phyloP scores from a whole-genome alignment of 164 flowering plant species.

The Amborella trichopoda region DNA sequence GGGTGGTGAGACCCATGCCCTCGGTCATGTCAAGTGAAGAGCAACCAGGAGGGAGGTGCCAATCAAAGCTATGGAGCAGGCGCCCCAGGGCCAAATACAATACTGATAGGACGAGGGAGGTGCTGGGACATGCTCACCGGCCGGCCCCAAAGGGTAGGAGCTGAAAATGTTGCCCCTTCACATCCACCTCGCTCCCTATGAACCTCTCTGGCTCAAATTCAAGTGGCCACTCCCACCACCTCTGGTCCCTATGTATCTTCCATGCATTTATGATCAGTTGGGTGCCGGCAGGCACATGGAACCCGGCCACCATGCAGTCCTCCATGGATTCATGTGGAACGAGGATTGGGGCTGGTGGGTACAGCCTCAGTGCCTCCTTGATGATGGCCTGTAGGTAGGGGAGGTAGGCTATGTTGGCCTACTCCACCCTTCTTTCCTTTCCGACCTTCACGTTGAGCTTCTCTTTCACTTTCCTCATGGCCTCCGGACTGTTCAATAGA shows the following conservation, averaged over 20 bases:
- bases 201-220: slow-evolving; percentile 3
- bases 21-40: too few relatives aligned
- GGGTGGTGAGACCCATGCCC: too few relatives aligned
- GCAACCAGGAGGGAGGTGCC: too few relatives aligned
- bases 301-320: too few relatives aligned
- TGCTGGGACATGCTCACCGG: slow-evolving; percentile 7
- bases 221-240: neutral
- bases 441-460: neutral
- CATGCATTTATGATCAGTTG: slow-evolving; percentile 3
- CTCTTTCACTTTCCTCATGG: too few relatives aligned
- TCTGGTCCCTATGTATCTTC: slow-evolving; percentile 3
- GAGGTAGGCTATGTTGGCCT: too few relatives aligned
- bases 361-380: slow-evolving; percentile 4
- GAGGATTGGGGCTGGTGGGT: slow-evolving; percentile 6
- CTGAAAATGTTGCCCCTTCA: slow-evolving; percentile 32
- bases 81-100: too few relatives aligned
- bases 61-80: too few relatives aligned
- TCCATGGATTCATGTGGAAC: slow-evolving; percentile 2
- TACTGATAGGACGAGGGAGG: too few relatives aligned
- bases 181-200: slow-evolving; percentile 15
- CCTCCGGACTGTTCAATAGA: too few relatives aligned
- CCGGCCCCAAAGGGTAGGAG: slow-evolving; percentile 9
- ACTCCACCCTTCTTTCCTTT: too few relatives aligned
- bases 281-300: slow-evolving; percentile 4
- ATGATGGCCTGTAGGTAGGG: slow-evolving; percentile 4